phyloP scores from a whole-genome alignment of 2,329 filamentous ascomycete genomes.

The Nannizziopsis arthrosporioides region DNA sequence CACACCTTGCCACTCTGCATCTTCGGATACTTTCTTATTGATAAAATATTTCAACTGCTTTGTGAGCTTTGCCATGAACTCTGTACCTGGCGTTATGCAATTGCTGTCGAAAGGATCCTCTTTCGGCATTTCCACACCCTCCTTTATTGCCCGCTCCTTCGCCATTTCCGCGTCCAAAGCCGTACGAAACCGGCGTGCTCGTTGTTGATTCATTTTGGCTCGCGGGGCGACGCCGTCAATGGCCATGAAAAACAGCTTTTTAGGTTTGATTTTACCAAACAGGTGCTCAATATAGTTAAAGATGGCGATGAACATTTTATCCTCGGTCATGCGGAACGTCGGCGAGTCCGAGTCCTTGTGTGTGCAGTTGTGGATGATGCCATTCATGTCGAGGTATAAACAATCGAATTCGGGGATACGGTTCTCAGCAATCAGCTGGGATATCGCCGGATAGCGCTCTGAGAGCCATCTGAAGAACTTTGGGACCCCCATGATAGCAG shows the following conservation, averaged over 20 bases:
- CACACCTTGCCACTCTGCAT: conserved; percentile 93
- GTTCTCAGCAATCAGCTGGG: conserved; percentile 95
- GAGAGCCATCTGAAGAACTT: conserved; percentile 99
- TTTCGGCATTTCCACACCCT: conserved; percentile 86
- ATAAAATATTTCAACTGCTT: conserved; percentile 95
- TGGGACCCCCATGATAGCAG: conserved; percentile 50
- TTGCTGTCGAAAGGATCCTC: conserved; percentile 97
- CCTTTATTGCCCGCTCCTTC: conserved; percentile 78
- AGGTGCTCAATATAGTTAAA: conserved; percentile 99
- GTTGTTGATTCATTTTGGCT: conserved; percentile 99
- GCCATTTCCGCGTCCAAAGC: conserved; percentile 82
- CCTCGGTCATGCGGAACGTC: conserved; percentile 84
- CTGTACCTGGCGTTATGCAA: conserved; percentile 91
- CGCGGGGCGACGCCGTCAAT: conserved; percentile 95
- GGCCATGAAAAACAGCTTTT: conserved; percentile 98
- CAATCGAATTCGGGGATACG: conserved; percentile 98
- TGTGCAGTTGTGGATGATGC: conserved; percentile 98
- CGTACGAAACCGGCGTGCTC: conserved; percentile 85
- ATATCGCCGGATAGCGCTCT: conserved; percentile 96
- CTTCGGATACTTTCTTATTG: conserved; percentile 96
- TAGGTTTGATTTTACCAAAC: conserved; percentile 96
- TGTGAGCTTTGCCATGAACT: conserved; percentile 95
- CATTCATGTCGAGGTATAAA: conserved; percentile 85
- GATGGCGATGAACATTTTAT: conserved; percentile 99
- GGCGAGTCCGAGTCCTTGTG: conserved; percentile 91